Evolutionary conservation across 257 asterid genomes (phyloP).

Genomic region (Solanum habrochaites): DNA sequence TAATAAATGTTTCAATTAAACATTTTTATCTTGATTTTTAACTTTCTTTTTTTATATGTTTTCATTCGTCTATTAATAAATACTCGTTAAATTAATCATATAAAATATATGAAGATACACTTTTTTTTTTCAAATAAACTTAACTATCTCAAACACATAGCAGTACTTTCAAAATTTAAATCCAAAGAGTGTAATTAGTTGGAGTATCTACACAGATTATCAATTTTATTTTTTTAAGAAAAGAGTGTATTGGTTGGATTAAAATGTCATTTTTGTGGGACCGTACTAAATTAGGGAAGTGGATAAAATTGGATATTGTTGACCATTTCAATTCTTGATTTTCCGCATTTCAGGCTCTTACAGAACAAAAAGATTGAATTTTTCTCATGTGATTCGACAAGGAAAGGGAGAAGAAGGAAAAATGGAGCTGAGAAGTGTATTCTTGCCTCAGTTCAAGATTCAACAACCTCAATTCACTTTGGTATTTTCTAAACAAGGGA

Average conservation of each 20-base stretch:
- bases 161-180: too few relatives aligned
- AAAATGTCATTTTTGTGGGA: not conserved
- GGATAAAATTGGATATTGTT: not conserved
- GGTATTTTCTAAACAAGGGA: not conserved
- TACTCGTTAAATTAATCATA: not conserved
- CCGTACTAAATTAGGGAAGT: not conserved
- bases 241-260: not conserved
- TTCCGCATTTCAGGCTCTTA: not conserved
- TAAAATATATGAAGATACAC: not conserved
- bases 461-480: slow-evolving; percentile 17
- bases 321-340: not conserved
- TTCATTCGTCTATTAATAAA: too few relatives aligned
- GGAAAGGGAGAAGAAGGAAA: not conserved
- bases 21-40: not conserved
- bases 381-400: slow-evolving; percentile 1
- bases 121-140: too few relatives aligned
- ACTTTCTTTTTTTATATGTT: not conserved
- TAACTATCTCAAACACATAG: too few relatives aligned
- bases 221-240: not conserved
- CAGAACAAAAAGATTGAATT: not conserved
- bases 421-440: slow-evolving; percentile 57
- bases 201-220: too few relatives aligned
- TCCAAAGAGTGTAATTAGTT: too few relatives aligned
- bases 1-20: too few relatives aligned
- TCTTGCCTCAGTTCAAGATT: slow-evolving; percentile 33